These are phyloP conservation scores for Lactifluus pinguis DNA, from an alignment of 768 basidiomycete genomes.

Conservation along the genomic window DNA sequence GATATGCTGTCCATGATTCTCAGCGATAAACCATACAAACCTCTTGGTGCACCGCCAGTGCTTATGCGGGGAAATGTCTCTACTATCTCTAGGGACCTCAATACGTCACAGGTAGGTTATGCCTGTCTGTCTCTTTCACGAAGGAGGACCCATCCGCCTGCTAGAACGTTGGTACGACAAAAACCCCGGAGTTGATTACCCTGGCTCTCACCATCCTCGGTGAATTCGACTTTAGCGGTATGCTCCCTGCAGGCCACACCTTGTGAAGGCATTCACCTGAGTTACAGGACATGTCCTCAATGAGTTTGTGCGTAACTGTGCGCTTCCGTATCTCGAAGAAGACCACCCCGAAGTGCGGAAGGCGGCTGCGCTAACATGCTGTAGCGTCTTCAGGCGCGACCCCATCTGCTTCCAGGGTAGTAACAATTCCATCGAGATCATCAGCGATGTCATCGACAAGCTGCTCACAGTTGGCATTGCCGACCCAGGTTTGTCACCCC, in stretches of 20 bases:
- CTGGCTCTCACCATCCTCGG: slow-evolving; percentile 84
- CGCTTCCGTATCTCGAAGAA: slow-evolving; percentile 89
- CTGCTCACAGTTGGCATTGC: slow-evolving; percentile 91
- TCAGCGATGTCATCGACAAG: slow-evolving; percentile 97
- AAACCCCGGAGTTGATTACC: slow-evolving; percentile 59
- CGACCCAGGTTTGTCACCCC: slow-evolving; percentile 66
- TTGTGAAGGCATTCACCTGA: slow-evolving; percentile 4
- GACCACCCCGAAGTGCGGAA: slow-evolving; percentile 81
- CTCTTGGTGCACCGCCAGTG: slow-evolving; percentile 74
- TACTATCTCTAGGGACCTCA: slow-evolving; percentile 42
- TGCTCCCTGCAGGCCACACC: slow-evolving; percentile 9
- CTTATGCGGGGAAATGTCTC: slow-evolving; percentile 46
- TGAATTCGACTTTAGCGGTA: slow-evolving; percentile 90
- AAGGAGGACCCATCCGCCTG: background rate
- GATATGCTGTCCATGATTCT: slow-evolving; percentile 76
- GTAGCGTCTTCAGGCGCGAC: slow-evolving; percentile 84
- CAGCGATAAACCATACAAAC: slow-evolving; percentile 76
- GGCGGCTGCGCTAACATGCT: slow-evolving; percentile 88
- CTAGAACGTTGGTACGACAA: slow-evolving; percentile 30
- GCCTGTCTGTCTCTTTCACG: background rate
- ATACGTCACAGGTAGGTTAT: slow-evolving; percentile 36
- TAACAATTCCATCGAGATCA: slow-evolving; percentile 92
- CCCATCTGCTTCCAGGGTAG: slow-evolving; percentile 95
- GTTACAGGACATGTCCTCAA: slow-evolving; percentile 78
- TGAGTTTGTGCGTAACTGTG: slow-evolving; percentile 89